phyloP scores from a whole-genome alignment of 2,329 filamentous ascomycete genomes.

The Xylariaceae sp. region DNA sequence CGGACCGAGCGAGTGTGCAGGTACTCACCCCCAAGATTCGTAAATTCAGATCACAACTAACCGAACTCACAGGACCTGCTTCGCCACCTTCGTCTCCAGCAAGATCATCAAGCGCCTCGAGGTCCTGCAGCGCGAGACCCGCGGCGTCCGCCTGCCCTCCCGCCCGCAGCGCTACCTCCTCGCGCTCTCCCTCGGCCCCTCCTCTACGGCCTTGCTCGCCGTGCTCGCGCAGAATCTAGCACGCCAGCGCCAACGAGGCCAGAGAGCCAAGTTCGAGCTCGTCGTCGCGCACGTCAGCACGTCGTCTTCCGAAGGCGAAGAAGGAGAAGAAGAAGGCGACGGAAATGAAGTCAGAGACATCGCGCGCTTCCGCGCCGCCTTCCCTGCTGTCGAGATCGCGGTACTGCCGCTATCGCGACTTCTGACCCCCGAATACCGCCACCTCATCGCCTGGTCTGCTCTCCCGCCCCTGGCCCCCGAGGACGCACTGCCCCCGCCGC shows the following conservation, averaged over 20 bases:
- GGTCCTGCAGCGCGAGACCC: constrained; percentile 36
- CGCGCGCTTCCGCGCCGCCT: constrained; percentile 50
- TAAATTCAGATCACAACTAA: not conserved
- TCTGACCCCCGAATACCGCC: not conserved
- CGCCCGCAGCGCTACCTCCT: constrained; percentile 57
- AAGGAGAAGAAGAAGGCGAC: not conserved
- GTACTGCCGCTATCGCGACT: constrained; percentile 55
- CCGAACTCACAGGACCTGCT: constrained; percentile 58
- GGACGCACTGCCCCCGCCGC: constrained; percentile 6
- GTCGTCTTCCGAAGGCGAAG: not conserved
- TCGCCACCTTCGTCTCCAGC: constrained; percentile 68
- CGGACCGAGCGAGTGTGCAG: constrained; percentile 26
- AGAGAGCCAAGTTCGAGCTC: not conserved
- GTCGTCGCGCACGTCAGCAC: not conserved
- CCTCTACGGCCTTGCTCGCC: constrained; percentile 72
- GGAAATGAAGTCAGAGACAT: constrained; percentile 5
- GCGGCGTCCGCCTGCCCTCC: constrained; percentile 7
- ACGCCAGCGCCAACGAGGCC: constrained; percentile 49
- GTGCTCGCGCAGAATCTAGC: constrained; percentile 67
- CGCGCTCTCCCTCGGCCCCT: constrained; percentile 78
- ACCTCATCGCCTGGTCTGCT: constrained; percentile 46
- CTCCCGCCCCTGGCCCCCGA: constrained; percentile 29
- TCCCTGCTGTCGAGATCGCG: constrained; percentile 62
- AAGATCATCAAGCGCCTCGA: constrained; percentile 74
- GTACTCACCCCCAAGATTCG: constrained; percentile 10